Conservation (phyloP, 805 yeast genomes). For the Spathaspora passalidarum region DNA sequence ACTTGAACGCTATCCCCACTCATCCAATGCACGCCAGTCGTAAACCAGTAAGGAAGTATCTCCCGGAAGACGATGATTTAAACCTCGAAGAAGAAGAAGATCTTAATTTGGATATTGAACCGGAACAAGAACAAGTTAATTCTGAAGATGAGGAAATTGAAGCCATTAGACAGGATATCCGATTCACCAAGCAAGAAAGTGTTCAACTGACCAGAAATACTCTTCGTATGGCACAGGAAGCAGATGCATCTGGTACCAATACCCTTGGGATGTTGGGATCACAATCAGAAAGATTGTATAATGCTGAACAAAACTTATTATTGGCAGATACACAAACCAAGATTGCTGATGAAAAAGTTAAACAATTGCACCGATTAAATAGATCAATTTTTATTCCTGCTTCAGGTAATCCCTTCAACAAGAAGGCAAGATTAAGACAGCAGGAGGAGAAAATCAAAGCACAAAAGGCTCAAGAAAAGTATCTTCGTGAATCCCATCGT, state of each 20-base stretch:
- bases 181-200: constrained; percentile 83
- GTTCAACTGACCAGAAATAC: constrained; percentile 84
- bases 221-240: constrained; percentile 50
- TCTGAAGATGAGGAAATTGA: constrained; percentile 87
- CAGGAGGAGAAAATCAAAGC: constrained; percentile 67
- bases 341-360: constrained; percentile 79
- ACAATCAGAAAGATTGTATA: constrained; percentile 84
- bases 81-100: constrained; percentile 38
- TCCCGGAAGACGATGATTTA: constrained; percentile 17
- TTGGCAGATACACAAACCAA: constrained; percentile 78
- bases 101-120: constrained; percentile 37
- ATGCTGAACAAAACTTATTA: constrained; percentile 73
- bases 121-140: constrained; percentile 40
- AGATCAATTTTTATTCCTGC: constrained; percentile 81
- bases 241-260: constrained; percentile 51
- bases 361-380: constrained; percentile 73
- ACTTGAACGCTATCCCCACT: constrained; percentile 37
- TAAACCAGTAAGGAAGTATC: constrained; percentile 19
- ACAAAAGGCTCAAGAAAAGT: constrained; percentile 60
- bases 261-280: constrained; percentile 90
- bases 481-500: constrained; percentile 59
- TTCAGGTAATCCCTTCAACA: constrained; percentile 77
- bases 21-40: constrained; percentile 18
- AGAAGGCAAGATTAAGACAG: constrained; percentile 67
- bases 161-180: constrained; percentile 75